phyloP scores from a whole-genome alignment of 441 rosid genomes.

The Gossypium gossypioides region DNA sequence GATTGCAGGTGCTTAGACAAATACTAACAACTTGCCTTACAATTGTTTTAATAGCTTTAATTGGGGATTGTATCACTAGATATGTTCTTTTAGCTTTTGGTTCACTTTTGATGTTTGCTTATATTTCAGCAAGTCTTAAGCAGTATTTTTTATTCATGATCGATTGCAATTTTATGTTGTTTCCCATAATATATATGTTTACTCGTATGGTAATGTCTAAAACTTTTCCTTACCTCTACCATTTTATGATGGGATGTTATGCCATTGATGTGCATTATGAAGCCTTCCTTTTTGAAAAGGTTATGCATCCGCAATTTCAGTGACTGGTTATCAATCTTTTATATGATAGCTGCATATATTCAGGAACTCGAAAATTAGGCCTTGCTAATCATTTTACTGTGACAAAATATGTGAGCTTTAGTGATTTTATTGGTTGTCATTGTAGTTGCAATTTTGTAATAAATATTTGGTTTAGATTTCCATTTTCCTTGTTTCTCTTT shows the following conservation, averaged over 20 bases:
- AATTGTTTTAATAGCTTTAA: background rate
- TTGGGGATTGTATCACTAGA: background rate
- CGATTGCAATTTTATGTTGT: background rate
- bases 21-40: background rate
- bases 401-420: background rate
- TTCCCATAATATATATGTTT: background rate
- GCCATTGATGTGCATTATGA: background rate
- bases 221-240: background rate
- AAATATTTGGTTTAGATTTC: background rate
- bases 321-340: background rate
- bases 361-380: background rate
- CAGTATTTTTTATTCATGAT: background rate
- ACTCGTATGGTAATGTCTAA: background rate
- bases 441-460: background rate
- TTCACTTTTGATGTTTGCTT: background rate
- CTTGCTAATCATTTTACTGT: background rate
- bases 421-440: background rate
- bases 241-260: slow-evolving; percentile 4
- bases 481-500: background rate
- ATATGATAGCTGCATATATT: background rate
- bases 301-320: background rate
- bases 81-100: background rate
- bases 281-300: background rate
- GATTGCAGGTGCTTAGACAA: slow-evolving; percentile 72
- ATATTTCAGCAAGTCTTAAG: background rate